Percentiles rank a stretch among this genome's conserved stretches.
These are phyloP conservation scores for Malassezia arunalokei DNA, from an alignment of 1,284 basidiomycete genomes.

Conservation along the genomic window DNA sequence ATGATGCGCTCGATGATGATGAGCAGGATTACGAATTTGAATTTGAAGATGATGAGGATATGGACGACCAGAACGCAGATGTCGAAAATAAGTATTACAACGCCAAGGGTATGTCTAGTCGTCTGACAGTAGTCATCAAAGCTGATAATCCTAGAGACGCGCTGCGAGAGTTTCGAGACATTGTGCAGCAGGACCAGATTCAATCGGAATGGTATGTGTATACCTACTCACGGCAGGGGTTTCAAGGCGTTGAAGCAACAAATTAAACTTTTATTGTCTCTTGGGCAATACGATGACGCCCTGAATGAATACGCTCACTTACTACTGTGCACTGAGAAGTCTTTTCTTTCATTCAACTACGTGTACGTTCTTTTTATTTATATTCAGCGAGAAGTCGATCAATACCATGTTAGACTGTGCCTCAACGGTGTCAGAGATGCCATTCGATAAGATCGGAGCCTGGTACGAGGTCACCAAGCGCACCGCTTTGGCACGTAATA, in stretches of 20 bases:
- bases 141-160: constrained; percentile 81
- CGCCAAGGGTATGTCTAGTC: constrained; percentile 65
- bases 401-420: constrained; percentile 98
- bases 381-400: constrained; percentile 71
- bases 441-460: constrained; percentile 75
- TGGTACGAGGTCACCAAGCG: constrained; percentile 90
- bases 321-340: constrained; percentile 62
- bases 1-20: constrained; percentile 41
- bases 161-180: constrained; percentile 68
- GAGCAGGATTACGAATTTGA: constrained; percentile 71
- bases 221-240: constrained; percentile 53
- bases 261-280: constrained; percentile 81
- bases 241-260: constrained; percentile 98
- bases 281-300: constrained; percentile 66
- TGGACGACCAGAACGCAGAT: constrained; percentile 64
- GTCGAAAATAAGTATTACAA: constrained; percentile 98
- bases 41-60: constrained; percentile 59
- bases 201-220: constrained; percentile 61
- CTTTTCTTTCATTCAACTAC: constrained; percentile 37
- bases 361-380: constrained; percentile 3
- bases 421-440: constrained; percentile 57
- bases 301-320: constrained; percentile 72
- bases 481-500: constrained; percentile 81
- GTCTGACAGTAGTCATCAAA: constrained; percentile 60
- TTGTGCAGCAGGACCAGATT: constrained; percentile 75